phyloP scores from a whole-genome alignment of 2,329 filamentous ascomycete genomes.

The Calonectria montana region DNA sequence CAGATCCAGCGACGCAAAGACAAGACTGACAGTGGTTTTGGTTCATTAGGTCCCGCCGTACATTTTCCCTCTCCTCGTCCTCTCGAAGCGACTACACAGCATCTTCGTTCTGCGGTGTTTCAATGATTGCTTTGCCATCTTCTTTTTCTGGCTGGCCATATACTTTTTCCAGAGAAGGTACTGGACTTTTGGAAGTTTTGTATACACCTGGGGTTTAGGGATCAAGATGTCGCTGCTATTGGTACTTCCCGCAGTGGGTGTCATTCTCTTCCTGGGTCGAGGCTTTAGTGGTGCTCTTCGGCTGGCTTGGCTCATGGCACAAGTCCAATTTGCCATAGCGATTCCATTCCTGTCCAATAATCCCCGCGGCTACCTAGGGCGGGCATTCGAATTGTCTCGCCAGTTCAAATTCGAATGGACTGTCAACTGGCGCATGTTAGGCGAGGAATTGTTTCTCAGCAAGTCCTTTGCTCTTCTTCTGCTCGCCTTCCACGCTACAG shows the following conservation, averaged over 20 bases:
- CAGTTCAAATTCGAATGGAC: slow-evolving; percentile 98
- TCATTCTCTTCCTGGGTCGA: slow-evolving; percentile 79
- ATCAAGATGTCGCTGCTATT: slow-evolving; percentile 95
- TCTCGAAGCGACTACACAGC: slow-evolving; percentile 94
- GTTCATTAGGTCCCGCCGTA: slow-evolving; percentile 81
- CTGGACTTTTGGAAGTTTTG: slow-evolving; percentile 79
- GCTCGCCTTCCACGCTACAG: slow-evolving; percentile 70
- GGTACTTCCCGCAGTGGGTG: slow-evolving; percentile 81
- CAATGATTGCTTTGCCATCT: slow-evolving; percentile 91
- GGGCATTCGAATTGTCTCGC: slow-evolving; percentile 91
- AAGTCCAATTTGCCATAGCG: slow-evolving; percentile 78
- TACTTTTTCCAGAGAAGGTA: slow-evolving; percentile 78
- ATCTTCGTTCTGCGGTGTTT: slow-evolving; percentile 94
- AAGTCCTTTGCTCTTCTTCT: slow-evolving; percentile 75
- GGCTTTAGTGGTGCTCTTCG: slow-evolving; percentile 75
- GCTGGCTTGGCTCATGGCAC: slow-evolving; percentile 76
- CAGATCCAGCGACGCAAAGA: no score
- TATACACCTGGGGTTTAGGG: slow-evolving; percentile 84
- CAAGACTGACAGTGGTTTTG: neutral
- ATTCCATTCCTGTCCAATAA: slow-evolving; percentile 77
- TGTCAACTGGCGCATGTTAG: slow-evolving; percentile 97
- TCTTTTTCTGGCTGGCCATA: slow-evolving; percentile 87
- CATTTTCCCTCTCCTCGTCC: slow-evolving; percentile 83
- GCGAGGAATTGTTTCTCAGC: slow-evolving; percentile 81
- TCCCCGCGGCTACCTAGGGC: slow-evolving; percentile 76